Base-by-base conservation (phyloP, 108 stramenopile species). In the Schizochytrium sp. region DNA sequence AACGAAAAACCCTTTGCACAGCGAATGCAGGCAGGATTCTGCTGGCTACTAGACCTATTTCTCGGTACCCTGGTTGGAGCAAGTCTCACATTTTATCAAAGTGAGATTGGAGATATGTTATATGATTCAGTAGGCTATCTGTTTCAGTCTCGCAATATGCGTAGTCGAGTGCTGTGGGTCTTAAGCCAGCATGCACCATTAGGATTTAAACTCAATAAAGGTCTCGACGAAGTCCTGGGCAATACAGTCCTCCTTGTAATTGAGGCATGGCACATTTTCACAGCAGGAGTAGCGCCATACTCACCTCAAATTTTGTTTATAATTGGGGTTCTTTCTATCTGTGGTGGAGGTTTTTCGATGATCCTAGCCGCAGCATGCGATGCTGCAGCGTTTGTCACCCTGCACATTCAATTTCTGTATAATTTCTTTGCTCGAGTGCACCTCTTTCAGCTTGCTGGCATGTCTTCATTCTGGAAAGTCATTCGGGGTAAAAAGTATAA, bases 401-500 rank as follows among this genome's bases (percentile, higher is more conserved):
- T 83, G 10, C 76, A 83, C 76, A 55, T 83, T 10, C 76, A 83
- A 13, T 55, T 83, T 83, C 28, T 49, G 47, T 83, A 83, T 53
- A 83, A 83, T 83, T 83, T 83, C n/a, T 42, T 83, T 7, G 76
- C 76, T 17, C 50, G 76, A 7, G 15, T 83, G 17, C 76, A 83
- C 53, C 10, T 47, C 13, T 83, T 83, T 40, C 76, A 83, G 3
- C 47, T 83, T 5, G 47, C 76, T 5, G 53, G 50, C 10, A 49
- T 83, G 47, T 83, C 76, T 5, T 55, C 76, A 8, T 83, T 49
- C 28, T 83, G 76, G 76, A 49, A 55, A n/a, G 50, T 83, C 15
- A 83, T 83, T 17, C 76, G 76, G n/a, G 76, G 76, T n/a, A 83
- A 83, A 28, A 83, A 83, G 76, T n/a, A 53, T 8, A 83, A 83